These are phyloP conservation scores for Phialophora chinensis DNA, from an alignment of 2,329 filamentous ascomycete genomes.

Conservation along the genomic window DNA sequence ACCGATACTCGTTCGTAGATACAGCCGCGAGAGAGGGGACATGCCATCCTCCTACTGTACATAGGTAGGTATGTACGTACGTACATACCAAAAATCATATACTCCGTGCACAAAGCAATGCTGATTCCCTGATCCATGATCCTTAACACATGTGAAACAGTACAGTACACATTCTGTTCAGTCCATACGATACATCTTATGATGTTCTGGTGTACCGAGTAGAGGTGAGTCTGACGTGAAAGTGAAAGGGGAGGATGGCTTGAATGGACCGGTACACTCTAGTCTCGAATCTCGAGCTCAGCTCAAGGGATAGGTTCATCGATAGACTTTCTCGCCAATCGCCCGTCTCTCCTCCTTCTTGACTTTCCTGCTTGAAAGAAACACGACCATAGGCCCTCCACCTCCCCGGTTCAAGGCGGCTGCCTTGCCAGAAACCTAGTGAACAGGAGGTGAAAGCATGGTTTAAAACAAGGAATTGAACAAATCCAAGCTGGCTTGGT, in stretches of 20 bases:
- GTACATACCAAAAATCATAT: too few relatives aligned
- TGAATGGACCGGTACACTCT: background rate
- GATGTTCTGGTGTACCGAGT: too few relatives aligned
- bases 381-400: background rate
- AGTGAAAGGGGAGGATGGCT: background rate
- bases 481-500: background rate
- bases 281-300: background rate
- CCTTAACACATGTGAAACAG: too few relatives aligned
- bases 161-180: too few relatives aligned
- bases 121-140: too few relatives aligned
- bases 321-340: background rate
- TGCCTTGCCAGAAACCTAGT: background rate
- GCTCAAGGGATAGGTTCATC: background rate
- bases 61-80: too few relatives aligned
- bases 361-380: background rate
- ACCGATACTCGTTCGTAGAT: too few relatives aligned
- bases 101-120: too few relatives aligned
- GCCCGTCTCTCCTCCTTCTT: background rate
- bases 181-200: too few relatives aligned
- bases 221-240: background rate
- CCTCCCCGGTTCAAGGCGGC: too few relatives aligned
- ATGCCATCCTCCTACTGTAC: too few relatives aligned
- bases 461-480: background rate
- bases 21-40: too few relatives aligned
- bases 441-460: background rate